Conservation (phyloP, 139 green algal species). For the Ettlia oleoabundans region DNA sequence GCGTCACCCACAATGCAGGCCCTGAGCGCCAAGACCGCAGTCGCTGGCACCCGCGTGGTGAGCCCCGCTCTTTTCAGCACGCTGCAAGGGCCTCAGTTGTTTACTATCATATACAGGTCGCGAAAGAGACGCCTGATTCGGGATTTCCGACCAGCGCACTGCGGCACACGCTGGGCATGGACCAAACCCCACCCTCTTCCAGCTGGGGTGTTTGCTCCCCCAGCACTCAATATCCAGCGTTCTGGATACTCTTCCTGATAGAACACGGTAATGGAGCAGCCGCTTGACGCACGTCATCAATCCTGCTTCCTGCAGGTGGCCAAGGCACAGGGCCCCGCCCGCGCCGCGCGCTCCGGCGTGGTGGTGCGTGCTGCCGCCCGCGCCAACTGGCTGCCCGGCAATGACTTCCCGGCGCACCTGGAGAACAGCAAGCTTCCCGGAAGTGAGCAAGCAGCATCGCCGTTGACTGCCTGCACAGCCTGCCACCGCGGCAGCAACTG, state of each 20-base stretch:
- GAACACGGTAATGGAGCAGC: too few species aligned
- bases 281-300: background rate
- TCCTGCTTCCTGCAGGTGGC: background rate
- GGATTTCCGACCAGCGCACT: background rate
- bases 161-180: background rate
- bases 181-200: background rate
- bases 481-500: too few species aligned
- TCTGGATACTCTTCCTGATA: too few species aligned
- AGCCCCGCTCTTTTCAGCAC: background rate
- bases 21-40: slow-evolving; percentile 12
- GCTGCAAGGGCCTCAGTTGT: background rate
- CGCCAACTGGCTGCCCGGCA: slow-evolving; percentile 45
- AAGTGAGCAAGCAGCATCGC: too few species aligned
- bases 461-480: too few species aligned
- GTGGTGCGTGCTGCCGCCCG: slow-evolving; percentile 30
- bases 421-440: slow-evolving; percentile 48
- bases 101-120: background rate
- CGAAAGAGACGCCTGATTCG: background rate
- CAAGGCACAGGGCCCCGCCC: background rate
- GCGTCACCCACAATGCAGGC: slow-evolving; percentile 5
- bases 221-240: too few species aligned
- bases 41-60: slow-evolving; percentile 13
- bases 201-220: too few species aligned
- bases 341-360: slow-evolving; percentile 28
- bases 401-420: slow-evolving; percentile 41